phyloP scores from a whole-genome alignment of 129 eudicot species.

The Daucus carota region DNA sequence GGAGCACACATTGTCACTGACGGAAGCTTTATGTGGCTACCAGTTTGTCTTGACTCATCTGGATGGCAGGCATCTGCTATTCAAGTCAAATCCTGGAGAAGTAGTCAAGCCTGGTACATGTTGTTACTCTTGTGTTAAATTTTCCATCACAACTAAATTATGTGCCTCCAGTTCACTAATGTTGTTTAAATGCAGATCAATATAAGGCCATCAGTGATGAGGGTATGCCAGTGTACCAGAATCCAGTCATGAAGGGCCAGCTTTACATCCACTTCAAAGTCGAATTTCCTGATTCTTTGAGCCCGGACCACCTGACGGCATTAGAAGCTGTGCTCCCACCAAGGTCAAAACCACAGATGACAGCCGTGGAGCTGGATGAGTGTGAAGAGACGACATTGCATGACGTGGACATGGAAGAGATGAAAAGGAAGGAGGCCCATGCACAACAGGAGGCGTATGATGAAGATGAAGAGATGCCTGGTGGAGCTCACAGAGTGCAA shows the following conservation, averaged over 20 bases:
- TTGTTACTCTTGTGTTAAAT: no score
- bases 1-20: constrained; percentile 59
- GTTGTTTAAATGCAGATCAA: constrained; percentile 23
- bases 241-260: constrained; percentile 74
- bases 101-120: no score
- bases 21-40: constrained; percentile 9
- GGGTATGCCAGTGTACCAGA: constrained; percentile 73
- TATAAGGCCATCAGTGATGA: constrained; percentile 73
- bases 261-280: constrained; percentile 62
- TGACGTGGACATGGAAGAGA: no score
- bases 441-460: no score
- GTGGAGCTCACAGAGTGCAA: no score
- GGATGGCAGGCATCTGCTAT: no score
- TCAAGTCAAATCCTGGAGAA: no score
- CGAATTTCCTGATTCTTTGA: constrained; percentile 55
- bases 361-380: background rate
- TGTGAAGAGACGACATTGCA: no score
- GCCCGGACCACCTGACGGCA: constrained; percentile 46
- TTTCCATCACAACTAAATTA: constrained; percentile 22
- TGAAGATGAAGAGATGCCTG: no score
- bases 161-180: constrained; percentile 49
- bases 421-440: no score
- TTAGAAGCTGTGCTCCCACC: constrained; percentile 58
- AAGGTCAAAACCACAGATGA: constrained; percentile 26
- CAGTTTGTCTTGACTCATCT: no score